These are phyloP conservation scores for Gossypium raimondii DNA, from an alignment of 345 rosid genomes.

Conservation along the genomic window DNA sequence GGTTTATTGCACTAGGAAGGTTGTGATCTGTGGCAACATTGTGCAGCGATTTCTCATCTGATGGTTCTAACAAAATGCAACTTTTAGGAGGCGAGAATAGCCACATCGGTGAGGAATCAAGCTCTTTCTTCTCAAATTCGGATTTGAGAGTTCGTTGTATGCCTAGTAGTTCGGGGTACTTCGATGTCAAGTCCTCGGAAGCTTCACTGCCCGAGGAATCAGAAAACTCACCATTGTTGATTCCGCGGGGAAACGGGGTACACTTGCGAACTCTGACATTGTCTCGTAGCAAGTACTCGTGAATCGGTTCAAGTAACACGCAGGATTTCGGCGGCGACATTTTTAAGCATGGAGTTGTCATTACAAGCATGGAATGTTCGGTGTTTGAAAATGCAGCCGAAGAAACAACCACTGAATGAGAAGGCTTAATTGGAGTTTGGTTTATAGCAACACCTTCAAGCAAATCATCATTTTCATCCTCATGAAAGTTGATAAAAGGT, in stretches of 20 bases:
- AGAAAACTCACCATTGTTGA: constrained; percentile 33
- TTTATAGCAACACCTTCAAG: constrained; percentile 29
- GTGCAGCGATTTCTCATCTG: constrained; percentile 5
- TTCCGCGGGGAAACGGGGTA: constrained; percentile 53
- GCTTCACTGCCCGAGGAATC: constrained; percentile 51
- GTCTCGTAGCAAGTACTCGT: constrained; percentile 30
- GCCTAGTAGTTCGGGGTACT: constrained; percentile 78
- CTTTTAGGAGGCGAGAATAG: constrained; percentile 84
- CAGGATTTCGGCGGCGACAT: constrained; percentile 84
- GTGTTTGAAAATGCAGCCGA: constrained; percentile 35
- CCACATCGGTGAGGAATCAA: constrained; percentile 73
- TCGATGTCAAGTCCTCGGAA: constrained; percentile 39
- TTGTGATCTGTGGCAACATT: constrained; percentile 19
- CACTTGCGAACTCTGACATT: constrained; percentile 32
- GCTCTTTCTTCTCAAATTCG: constrained; percentile 40
- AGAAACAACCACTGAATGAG: constrained; percentile 31
- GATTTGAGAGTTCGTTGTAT: constrained; percentile 38
- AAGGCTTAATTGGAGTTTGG: constrained; percentile 34
- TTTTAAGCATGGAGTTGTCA: constrained; percentile 80
- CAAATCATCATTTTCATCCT: constrained; percentile 35
- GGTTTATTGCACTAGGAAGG: constrained; percentile 16
- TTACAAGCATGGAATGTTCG: constrained; percentile 40
- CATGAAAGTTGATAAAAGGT: constrained; percentile 23
- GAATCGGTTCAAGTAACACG: constrained; percentile 55
- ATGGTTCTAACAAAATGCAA: constrained; percentile 66